A percentile compares a stretch with the other conserved stretches of the same genome.
Conservation (phyloP, 129 eudicot species). For the Pittosporum tobira region DNA sequence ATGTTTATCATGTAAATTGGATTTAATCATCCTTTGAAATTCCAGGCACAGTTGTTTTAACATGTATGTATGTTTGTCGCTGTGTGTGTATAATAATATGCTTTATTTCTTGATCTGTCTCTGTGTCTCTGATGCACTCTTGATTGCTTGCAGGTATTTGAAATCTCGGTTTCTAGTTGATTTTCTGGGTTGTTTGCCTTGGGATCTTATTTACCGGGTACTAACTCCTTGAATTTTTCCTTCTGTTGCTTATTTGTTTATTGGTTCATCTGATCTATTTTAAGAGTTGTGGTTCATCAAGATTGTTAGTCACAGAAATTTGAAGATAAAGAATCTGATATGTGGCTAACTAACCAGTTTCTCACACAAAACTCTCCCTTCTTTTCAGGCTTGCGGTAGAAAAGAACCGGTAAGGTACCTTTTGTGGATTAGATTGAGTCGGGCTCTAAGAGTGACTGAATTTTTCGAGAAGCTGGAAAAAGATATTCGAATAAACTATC, state of each 20-base stretch:
- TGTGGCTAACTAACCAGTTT: no score
- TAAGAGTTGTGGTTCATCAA: no score
- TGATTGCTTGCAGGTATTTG: constrained; percentile 33
- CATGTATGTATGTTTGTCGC: not conserved
- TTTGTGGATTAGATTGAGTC: constrained; percentile 60
- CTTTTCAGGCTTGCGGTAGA: constrained; percentile 49
- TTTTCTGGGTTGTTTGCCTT: constrained; percentile 58
- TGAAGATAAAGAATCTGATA: not conserved
- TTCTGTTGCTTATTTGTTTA: not conserved
- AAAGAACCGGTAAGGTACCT: constrained; percentile 48
- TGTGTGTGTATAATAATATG: not conserved
- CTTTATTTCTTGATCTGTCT: not conserved
- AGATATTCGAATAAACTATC: constrained; percentile 58
- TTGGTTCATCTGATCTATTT: no score
- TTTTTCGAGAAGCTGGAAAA: constrained; percentile 56
- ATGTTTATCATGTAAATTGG: no score
- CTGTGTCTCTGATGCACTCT: not conserved
- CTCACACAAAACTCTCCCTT: no score
- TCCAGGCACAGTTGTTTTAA: not conserved
- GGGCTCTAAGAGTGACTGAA: constrained; percentile 55
- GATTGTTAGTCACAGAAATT: no score
- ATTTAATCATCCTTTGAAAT: no score
- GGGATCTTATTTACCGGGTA: constrained; percentile 72
- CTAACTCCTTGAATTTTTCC: not conserved
- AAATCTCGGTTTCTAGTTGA: constrained; percentile 53